phyloP scores from a whole-genome alignment of 257 asterid genomes.

The Solanum raphanifolium region DNA sequence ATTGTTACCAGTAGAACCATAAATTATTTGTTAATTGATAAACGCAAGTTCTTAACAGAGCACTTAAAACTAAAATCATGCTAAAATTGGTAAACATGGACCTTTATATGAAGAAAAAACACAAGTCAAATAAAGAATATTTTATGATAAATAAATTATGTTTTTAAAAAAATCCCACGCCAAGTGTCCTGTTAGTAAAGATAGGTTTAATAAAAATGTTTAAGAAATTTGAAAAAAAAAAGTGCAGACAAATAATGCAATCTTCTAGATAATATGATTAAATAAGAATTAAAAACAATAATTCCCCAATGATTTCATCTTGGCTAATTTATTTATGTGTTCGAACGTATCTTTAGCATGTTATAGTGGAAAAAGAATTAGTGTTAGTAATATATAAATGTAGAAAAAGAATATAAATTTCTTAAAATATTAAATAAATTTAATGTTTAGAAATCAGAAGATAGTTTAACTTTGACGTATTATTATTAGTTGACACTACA shows the following conservation, averaged over 20 bases:
- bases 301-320: background rate
- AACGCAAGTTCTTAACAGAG: background rate
- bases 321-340: background rate
- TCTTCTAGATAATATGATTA: background rate
- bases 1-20: no score
- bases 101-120: background rate
- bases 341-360: background rate
- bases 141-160: background rate
- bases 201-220: background rate
- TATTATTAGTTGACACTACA: background rate
- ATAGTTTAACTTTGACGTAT: background rate
- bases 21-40: no score
- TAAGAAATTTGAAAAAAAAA: background rate
- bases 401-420: background rate
- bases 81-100: background rate
- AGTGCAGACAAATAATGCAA: background rate
- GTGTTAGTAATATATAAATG: background rate
- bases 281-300: background rate
- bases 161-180: background rate
- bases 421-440: background rate
- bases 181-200: background rate
- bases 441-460: background rate
- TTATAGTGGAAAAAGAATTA: background rate
- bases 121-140: background rate
- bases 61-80: background rate